Conservation (phyloP, 129 eudicot species). For the Artemisia annua region DNA sequence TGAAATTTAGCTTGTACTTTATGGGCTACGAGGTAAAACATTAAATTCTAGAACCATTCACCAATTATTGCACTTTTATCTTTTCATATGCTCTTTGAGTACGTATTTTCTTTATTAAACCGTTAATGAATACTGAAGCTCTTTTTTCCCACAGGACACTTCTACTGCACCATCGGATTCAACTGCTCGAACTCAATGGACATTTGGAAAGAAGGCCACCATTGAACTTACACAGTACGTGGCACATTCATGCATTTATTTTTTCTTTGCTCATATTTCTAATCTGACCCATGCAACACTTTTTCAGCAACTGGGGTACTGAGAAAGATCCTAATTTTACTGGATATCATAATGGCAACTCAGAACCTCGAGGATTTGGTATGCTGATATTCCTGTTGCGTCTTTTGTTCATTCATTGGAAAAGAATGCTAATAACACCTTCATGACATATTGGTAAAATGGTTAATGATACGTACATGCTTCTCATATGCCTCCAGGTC, state of each 20-base stretch:
- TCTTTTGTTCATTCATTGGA: background rate
- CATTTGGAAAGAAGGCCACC: constrained; percentile 72
- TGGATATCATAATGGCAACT: constrained; percentile 84
- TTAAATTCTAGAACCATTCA: background rate
- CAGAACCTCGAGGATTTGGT: constrained; percentile 94
- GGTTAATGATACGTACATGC: constrained; percentile 1
- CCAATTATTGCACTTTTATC: too few species aligned
- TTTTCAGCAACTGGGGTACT: constrained; percentile 86
- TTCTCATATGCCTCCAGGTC: constrained; percentile 54
- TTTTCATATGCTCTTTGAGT: background rate
- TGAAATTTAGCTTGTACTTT: constrained; percentile 87
- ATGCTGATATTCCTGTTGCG: constrained; percentile 18
- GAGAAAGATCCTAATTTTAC: constrained; percentile 77
- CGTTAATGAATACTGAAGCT: background rate
- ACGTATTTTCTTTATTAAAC: background rate
- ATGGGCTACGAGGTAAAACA: constrained; percentile 83
- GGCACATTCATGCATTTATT: constrained; percentile 15
- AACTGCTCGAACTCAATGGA: constrained; percentile 79
- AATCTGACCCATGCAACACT: constrained; percentile 4
- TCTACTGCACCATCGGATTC: constrained; percentile 76
- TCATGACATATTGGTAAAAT: background rate
- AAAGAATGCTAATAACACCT: background rate
- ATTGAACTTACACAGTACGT: constrained; percentile 91
- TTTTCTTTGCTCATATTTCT: background rate
- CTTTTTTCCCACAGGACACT: constrained; percentile 50